phyloP scores from a whole-genome alignment of 164 flowering plant genomes.

The Stephania cephalantha region DNA sequence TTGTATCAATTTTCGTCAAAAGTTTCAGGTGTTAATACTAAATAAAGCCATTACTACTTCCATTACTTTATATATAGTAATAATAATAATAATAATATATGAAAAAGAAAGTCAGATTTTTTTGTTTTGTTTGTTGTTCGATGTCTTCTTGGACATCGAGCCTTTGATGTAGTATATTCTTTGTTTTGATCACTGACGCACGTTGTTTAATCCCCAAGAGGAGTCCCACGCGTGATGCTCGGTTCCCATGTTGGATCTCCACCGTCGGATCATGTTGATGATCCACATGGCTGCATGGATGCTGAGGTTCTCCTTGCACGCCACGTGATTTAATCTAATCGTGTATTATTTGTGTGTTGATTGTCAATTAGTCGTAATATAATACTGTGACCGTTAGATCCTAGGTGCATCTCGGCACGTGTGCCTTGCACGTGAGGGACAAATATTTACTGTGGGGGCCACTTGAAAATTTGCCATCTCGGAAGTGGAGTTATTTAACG shows the following conservation, averaged over 20 bases:
- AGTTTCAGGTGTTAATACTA: background rate
- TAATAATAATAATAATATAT: too few relatives aligned
- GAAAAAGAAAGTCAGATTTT: background rate
- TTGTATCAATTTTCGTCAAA: background rate
- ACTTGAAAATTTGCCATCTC: background rate
- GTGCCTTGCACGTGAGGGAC: background rate
- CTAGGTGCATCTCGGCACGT: background rate
- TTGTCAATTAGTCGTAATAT: background rate
- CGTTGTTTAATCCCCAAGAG: background rate
- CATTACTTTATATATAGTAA: too few relatives aligned
- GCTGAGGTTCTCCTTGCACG: background rate
- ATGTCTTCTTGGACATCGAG: background rate
- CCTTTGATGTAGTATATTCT: background rate
- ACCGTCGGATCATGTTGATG: background rate
- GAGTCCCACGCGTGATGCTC: background rate
- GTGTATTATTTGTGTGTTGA: too few relatives aligned
- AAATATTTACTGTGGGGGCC: background rate
- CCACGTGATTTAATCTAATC: background rate
- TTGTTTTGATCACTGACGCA: background rate
- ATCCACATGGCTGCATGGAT: slow-evolving; percentile 3
- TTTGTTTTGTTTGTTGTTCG: background rate
- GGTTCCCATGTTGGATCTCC: background rate
- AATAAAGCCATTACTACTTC: background rate
- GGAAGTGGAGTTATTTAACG: background rate
- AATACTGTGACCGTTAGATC: background rate